Conservation (phyloP, 805 yeast genomes). For the Candida piceae region DNA sequence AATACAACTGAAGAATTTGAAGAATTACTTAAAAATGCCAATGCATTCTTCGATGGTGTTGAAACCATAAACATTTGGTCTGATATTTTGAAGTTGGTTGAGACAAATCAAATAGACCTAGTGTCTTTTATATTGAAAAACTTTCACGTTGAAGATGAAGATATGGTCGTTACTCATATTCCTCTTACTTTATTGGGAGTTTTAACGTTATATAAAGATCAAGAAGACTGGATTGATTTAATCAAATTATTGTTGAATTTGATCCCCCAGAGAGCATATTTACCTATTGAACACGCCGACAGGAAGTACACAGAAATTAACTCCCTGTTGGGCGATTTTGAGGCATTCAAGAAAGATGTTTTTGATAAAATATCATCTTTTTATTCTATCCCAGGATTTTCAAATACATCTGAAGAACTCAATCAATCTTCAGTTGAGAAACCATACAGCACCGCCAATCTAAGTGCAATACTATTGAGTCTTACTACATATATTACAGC, state of each 20-base stretch:
- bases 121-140: conserved; percentile 54
- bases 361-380: conserved; percentile 11
- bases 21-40: conserved; percentile 54
- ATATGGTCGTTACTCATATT: conserved; percentile 68
- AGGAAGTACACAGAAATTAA: conserved; percentile 7
- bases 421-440: conserved; percentile 9
- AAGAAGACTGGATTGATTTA: conserved; percentile 34
- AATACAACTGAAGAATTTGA: conserved; percentile 25
- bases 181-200: conserved; percentile 61
- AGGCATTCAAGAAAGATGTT: conserved; percentile 10
- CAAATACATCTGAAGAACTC: conserved; percentile 1
- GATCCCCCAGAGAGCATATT: conserved; percentile 60
- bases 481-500: conserved; percentile 23
- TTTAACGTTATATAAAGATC: conserved; percentile 28
- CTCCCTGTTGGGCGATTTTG: conserved; percentile 5
- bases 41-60: conserved; percentile 76
- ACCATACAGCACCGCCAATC: conserved; percentile 40
- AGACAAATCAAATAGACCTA: conserved; percentile 38
- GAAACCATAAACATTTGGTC: conserved; percentile 81
- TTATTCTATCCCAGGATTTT: conserved; percentile 7
- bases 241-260: conserved; percentile 41
- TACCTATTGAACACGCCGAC: conserved; percentile 45
- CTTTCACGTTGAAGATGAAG: conserved; percentile 82
- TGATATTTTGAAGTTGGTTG: conserved; percentile 43
- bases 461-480: conserved; percentile 37